Evolutionary conservation across 495 filamentous ascomycete species (phyloP), one percentile per base, ranked within the genome.

Genomic region (Venustampulla echinocandica): DNA sequence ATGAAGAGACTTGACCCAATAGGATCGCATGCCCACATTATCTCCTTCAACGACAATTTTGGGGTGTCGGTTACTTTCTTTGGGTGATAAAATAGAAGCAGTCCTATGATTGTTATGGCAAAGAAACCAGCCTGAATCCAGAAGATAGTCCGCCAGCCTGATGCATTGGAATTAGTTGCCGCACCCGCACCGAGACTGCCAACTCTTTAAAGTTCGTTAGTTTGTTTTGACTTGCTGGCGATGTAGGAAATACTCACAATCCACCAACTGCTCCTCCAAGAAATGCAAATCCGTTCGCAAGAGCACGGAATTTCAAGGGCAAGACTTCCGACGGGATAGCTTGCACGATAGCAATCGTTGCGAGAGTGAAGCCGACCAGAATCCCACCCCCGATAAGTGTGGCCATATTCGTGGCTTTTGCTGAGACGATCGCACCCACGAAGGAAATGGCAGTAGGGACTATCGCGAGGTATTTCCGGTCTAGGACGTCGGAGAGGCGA

Each of bases 51-150:
- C 11, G 60, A 60, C 64, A 74, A 63, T 38, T 60, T 69, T 0
- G 63, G 61, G 30, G 63, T 65, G 20, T 69, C 61, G n/a, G 54
- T 48, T 6, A 56, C 47, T 40, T 61, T 65, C 24, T 64, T 61
- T 9, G 73, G 73, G 56, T 62, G 70, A 56, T 76, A 76, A 52
- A 75, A 75, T 35, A 64, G 42, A 13, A 76, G 56, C 17, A 78
- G 55, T 4, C 72, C 72, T 1, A 73, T 17, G 0, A 66, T 58
- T 1, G 69, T 73, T 7, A 62, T 50, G 14, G 59, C 60, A 40
- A 76, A 74, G 50, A 76, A 70, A 1, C 62, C 71, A 0, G 74
- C 74, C 58, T 78, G 74, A 13, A 78, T 74, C 74, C 73, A 77
- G 60, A 76, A 78, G 42, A 76, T 76, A 42, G 68, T 65, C 2